Conservation (phyloP, 768 basidiomycete species). For the Udeniomyces megalosporus region DNA sequence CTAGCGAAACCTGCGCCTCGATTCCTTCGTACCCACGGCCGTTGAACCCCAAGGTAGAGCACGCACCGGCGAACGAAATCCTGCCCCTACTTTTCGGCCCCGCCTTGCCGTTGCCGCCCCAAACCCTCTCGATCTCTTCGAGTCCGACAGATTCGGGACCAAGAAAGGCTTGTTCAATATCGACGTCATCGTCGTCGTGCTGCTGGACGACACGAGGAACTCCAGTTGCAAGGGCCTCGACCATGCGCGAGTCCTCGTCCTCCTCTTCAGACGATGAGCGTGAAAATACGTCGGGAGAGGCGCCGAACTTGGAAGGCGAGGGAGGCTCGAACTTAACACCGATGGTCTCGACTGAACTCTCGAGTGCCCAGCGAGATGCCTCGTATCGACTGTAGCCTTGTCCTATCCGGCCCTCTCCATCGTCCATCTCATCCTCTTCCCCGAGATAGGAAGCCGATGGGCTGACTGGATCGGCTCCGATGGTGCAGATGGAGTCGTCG, state of each 20-base stretch:
- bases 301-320: background rate
- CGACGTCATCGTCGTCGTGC: background rate
- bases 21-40: background rate
- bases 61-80: too few species aligned
- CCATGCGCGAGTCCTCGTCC: background rate
- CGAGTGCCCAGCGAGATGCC: background rate
- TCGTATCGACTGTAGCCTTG: background rate
- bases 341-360: background rate
- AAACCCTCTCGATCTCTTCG: conserved; percentile 14
- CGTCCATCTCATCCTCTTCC: too few species aligned
- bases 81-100: too few species aligned
- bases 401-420: too few species aligned
- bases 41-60: background rate
- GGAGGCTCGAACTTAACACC: background rate
- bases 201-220: too few species aligned
- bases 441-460: background rate
- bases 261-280: conserved; percentile 4
- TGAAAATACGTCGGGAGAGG: background rate
- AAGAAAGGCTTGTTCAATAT: conserved; percentile 2
- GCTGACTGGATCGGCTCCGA: background rate
- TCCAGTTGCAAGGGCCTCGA: background rate
- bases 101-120: conserved; percentile 1
- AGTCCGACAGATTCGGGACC: conserved; percentile 11
- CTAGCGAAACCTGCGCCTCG: background rate
- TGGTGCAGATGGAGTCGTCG: conserved; percentile 5